These are phyloP conservation scores for Candida cerambycidarum DNA, from an alignment of 805 yeast genomes.

Conservation along the genomic window DNA sequence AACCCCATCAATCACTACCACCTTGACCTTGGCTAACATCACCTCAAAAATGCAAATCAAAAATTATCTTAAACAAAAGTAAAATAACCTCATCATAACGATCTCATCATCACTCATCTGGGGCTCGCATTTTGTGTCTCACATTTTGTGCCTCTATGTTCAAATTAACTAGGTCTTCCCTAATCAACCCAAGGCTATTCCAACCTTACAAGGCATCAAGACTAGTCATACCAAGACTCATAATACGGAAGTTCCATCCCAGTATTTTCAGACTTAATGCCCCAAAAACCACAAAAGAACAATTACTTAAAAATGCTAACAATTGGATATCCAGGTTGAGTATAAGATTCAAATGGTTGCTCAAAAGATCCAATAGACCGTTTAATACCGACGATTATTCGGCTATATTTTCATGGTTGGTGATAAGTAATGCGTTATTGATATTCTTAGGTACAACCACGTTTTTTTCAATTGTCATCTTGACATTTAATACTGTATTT, in stretches of 20 bases:
- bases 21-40: too few species aligned
- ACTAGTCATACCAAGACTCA: neutral
- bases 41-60: too few species aligned
- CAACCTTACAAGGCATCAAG: neutral
- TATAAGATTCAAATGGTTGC: constrained; percentile 62
- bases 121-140: constrained; percentile 3
- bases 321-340: constrained; percentile 22
- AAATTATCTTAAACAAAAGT: too few species aligned
- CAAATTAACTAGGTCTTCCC: constrained; percentile 3
- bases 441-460: constrained; percentile 89
- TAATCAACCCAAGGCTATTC: neutral
- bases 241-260: constrained; percentile 9
- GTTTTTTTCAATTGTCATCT: constrained; percentile 75
- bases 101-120: too few species aligned
- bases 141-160: constrained; percentile 1
- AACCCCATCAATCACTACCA: too few species aligned
- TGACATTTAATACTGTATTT: constrained; percentile 77
- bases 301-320: constrained; percentile 13
- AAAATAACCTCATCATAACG: too few species aligned
- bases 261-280: neutral
- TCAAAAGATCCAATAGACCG: constrained; percentile 76
- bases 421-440: constrained; percentile 81
- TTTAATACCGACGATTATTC: constrained; percentile 89
- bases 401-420: constrained; percentile 88
- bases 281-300: constrained; percentile 11